Evolutionary conservation across 2,329 filamentous ascomycete genomes (phyloP).

Genomic region (Arthrobotrys musiformis): DNA sequence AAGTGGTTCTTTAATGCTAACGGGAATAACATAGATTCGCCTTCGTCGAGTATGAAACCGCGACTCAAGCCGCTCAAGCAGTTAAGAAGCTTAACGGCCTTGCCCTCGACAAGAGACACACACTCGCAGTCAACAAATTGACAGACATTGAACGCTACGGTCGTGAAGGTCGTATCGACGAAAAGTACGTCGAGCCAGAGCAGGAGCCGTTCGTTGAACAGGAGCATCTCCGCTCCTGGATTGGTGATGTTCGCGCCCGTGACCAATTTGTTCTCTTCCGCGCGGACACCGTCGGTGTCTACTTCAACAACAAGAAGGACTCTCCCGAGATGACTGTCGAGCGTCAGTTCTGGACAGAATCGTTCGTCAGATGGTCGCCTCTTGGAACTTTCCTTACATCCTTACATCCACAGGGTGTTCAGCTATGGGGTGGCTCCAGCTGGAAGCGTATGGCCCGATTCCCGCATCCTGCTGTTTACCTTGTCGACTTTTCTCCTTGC

Average conservation of each 20-base stretch:
- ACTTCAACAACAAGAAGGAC: slow-evolving; percentile 98
- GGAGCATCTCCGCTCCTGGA: slow-evolving; percentile 93
- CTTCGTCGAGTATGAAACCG: slow-evolving; percentile 93
- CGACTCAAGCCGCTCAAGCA: slow-evolving; percentile 87
- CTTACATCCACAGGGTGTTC: slow-evolving; percentile 93
- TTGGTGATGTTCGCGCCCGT: slow-evolving; percentile 86
- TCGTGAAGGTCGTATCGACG: slow-evolving; percentile 89
- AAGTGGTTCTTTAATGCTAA: background rate
- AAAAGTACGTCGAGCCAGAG: slow-evolving; percentile 83
- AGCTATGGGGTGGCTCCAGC: slow-evolving; percentile 91
- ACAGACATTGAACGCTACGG: slow-evolving; percentile 98
- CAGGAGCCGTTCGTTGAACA: slow-evolving; percentile 88
- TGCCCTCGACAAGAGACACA: slow-evolving; percentile 96
- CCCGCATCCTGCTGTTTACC: slow-evolving; percentile 92
- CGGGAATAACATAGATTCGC: slow-evolving; percentile 74
- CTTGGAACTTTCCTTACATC: slow-evolving; percentile 93
- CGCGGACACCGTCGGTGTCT: slow-evolving; percentile 89
- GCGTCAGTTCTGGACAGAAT: slow-evolving; percentile 95
- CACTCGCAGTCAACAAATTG: slow-evolving; percentile 93
- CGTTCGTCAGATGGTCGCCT: slow-evolving; percentile 97
- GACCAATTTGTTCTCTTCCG: slow-evolving; percentile 97
- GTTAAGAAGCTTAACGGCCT: slow-evolving; percentile 87
- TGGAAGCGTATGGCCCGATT: slow-evolving; percentile 94
- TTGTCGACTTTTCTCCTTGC: slow-evolving; percentile 91
- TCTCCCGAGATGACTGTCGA: slow-evolving; percentile 88